Evolutionary conservation across 202 grass and related monocot species (phyloP), one percentile per base, ranked within the genome.

Genomic region (Musa balbisiana): DNA sequence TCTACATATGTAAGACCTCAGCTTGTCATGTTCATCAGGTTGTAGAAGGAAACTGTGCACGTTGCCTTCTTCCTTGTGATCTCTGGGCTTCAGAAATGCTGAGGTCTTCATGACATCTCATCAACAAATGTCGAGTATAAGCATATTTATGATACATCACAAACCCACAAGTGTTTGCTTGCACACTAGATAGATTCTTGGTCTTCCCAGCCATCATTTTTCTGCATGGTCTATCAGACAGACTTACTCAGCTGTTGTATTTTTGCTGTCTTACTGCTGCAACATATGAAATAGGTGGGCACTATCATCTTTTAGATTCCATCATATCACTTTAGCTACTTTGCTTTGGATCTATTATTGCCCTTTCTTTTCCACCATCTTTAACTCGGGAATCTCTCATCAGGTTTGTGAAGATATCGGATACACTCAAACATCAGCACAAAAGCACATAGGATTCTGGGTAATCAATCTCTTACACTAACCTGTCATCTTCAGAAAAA

Each of bases 271-370:
- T 43, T 8, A 43, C 33, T 43, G 4, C 33, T 43, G 4, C 33
- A 43, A 8, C 33, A 43, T 43, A 43, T 43, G 33, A 43, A 43
- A 43, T 43, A 6, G 5, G 0, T 43, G 33, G 5, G 56, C 56
- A 60, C 56, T 3, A 59, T 19, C 56, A 59, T 59, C 56, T 33
- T n/a, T 59, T 59, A 59, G 56, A 59, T 59, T 20, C 56, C 3
- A 33, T 33, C 16, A n/a, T 9, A n/a, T 9, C 16, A 8, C 56
- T 60, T 60, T 21, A 60, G 17, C 9, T 60, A 19, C 19, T 17
- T 60, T 60, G 56, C 56, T 60, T 60, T 60, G 56, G 56, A n/a
- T n/a, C 56, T 60, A 60, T 60, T 60, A 60, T 60, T 60, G 15
- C 15, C 15, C 16, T 60, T 60, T 20, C 56, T 60, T 60, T 60